Conservation (phyloP, 495 filamentous ascomycete genomes). For the Podospora pseudocomata region DNA sequence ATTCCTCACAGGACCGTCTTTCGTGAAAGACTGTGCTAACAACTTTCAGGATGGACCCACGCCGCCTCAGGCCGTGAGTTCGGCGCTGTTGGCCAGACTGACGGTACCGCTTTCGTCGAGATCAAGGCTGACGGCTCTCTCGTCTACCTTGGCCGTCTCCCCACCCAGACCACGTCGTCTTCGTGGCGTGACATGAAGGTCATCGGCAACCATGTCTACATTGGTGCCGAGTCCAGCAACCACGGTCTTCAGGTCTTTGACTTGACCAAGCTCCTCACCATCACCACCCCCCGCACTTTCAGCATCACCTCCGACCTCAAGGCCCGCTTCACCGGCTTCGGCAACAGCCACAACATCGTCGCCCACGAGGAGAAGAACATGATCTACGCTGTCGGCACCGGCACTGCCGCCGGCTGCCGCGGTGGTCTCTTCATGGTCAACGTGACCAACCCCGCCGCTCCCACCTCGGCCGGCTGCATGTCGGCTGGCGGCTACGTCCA, state of each 20-base stretch:
- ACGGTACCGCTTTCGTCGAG: slow-evolving; percentile 49
- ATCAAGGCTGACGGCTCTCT: slow-evolving; percentile 40
- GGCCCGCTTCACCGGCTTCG: slow-evolving; percentile 23
- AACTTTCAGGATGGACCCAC: slow-evolving; percentile 37
- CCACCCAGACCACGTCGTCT: slow-evolving; percentile 30
- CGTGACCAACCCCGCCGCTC: slow-evolving; percentile 46
- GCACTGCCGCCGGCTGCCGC: slow-evolving; percentile 44
- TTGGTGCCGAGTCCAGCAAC: slow-evolving; percentile 43
- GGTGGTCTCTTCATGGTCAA: slow-evolving; percentile 57
- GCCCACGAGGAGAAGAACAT: slow-evolving; percentile 46
- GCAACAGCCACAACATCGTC: slow-evolving; percentile 38
- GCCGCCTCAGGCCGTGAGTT: slow-evolving; percentile 42
- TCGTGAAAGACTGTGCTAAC: no score
- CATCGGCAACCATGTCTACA: slow-evolving; percentile 41
- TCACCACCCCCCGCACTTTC: slow-evolving; percentile 23
- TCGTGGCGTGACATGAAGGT: slow-evolving; percentile 48
- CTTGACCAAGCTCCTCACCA: slow-evolving; percentile 36
- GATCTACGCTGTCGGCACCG: slow-evolving; percentile 48
- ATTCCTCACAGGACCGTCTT: no score
- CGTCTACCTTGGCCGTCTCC: slow-evolving; percentile 47
- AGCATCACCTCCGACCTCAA: slow-evolving; percentile 21
- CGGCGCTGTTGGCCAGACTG: slow-evolving; percentile 47
- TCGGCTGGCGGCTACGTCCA: slow-evolving; percentile 57
- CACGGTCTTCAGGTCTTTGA: slow-evolving; percentile 51
- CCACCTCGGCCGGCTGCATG: slow-evolving; percentile 50